Conservation (phyloP, 768 basidiomycete species). For the Paxillus ammoniavirescens region DNA sequence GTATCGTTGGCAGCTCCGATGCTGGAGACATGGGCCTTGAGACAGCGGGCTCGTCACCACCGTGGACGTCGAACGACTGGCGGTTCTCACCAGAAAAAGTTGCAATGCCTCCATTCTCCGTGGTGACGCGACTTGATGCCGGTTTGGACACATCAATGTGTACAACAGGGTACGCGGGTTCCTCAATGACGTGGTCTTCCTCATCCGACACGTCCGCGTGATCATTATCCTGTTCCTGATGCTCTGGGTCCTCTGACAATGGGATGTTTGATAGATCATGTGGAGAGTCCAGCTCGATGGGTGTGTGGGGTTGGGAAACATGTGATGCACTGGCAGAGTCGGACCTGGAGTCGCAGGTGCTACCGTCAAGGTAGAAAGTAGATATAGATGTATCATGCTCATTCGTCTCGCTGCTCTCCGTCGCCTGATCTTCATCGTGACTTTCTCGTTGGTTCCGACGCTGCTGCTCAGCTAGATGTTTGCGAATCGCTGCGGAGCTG, state of each 20-base stretch:
- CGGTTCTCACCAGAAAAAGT: neutral
- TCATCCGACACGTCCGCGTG: neutral
- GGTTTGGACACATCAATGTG: conserved; percentile 44
- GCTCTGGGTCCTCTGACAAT: conserved; percentile 18
- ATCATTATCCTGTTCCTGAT: neutral
- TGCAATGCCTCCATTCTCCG: neutral
- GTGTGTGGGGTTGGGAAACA: conserved; percentile 23
- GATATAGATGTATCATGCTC: conserved; percentile 51
- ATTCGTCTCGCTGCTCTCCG: conserved; percentile 33
- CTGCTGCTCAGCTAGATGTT: conserved; percentile 55
- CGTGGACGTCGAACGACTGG: neutral
- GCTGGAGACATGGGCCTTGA: conserved; percentile 3
- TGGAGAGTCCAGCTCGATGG: conserved; percentile 12
- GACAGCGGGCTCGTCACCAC: neutral
- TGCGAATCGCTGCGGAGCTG: conserved; percentile 57
- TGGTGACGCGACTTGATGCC: conserved; percentile 23
- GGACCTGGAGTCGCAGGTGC: conserved; percentile 16
- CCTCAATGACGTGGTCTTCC: conserved; percentile 5
- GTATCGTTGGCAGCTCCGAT: conserved; percentile 21
- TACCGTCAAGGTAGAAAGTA: conserved; percentile 53
- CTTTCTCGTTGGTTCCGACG: conserved; percentile 35
- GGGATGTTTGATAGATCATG: conserved; percentile 24
- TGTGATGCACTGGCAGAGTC: conserved; percentile 15
- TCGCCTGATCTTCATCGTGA: conserved; percentile 23
- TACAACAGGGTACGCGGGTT: conserved; percentile 38